Conservation (phyloP, 106 monocot species). For the Acorus calamus region DNA sequence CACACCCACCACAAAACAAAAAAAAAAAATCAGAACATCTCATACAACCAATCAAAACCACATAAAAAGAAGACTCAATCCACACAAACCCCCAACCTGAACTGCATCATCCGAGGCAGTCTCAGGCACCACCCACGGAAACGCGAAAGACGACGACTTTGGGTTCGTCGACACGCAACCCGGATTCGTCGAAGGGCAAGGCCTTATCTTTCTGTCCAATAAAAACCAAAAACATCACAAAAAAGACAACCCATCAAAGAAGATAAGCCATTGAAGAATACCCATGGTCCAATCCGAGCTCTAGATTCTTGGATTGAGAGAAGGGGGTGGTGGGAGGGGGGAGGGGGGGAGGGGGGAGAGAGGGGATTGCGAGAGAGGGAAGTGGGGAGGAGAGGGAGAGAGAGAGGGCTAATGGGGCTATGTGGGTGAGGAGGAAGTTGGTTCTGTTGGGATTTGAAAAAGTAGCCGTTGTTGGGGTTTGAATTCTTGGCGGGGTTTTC, state of each 20-base stretch:
- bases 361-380: conserved; percentile 32
- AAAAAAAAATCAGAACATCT: background rate
- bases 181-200: conserved; percentile 81
- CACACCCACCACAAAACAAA: background rate
- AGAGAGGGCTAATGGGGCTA: conserved; percentile 49
- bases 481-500: no score
- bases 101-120: conserved; percentile 29
- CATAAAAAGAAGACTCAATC: background rate
- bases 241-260: background rate
- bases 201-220: conserved; percentile 64
- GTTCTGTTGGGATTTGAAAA: conserved; percentile 6
- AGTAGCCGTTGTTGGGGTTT: conserved; percentile 6
- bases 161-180: conserved; percentile 82
- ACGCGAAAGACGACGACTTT: conserved; percentile 72
- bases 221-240: background rate
- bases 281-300: conserved; percentile 74
- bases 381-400: conserved; percentile 34
- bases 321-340: conserved; percentile 50
- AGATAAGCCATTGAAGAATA: conserved; percentile 6
- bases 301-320: conserved; percentile 49
- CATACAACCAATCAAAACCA: background rate
- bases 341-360: conserved; percentile 7
- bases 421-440: conserved; percentile 23
- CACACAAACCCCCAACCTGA: conserved; percentile 22
- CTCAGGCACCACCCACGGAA: conserved; percentile 54